Percentiles rank a stretch among this genome's conserved stretches.
Conservation (phyloP, 495 filamentous ascomycete species). For the Talaromyces liani region DNA sequence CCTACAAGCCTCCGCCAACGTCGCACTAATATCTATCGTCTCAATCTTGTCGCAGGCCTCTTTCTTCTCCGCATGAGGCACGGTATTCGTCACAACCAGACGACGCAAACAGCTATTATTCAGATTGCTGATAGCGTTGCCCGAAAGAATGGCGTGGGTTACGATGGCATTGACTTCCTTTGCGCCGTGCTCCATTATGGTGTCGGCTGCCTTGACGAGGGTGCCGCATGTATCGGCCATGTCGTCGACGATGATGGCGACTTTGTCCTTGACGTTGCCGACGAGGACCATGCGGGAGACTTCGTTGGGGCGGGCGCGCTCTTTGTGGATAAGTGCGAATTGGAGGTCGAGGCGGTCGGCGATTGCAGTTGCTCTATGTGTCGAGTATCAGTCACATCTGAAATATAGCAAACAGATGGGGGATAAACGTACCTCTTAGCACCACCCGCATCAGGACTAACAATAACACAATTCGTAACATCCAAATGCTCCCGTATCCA, state of each 20-base stretch:
- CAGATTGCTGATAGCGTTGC: conserved; percentile 82
- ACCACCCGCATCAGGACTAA: conserved; percentile 92
- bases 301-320: conserved; percentile 90
- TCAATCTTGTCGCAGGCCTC: conserved; percentile 68
- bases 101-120: conserved; percentile 71
- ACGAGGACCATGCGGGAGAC: conserved; percentile 90
- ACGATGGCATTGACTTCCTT: conserved; percentile 87
- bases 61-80: conserved; percentile 77
- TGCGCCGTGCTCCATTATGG: conserved; percentile 83
- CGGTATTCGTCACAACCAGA: conserved; percentile 95
- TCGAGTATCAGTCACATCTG: conserved; percentile 9
- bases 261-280: conserved; percentile 52
- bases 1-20: conserved; percentile 60
- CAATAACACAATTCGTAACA: conserved; percentile 82
- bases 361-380: conserved; percentile 75
- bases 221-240: conserved; percentile 93
- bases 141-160: conserved; percentile 90
- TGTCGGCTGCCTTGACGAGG: conserved; percentile 85
- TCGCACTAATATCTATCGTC: conserved; percentile 91
- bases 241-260: conserved; percentile 75
- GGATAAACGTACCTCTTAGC: conserved; percentile 71
- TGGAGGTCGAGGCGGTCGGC: conserved; percentile 89
- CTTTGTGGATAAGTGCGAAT: conserved; percentile 99
- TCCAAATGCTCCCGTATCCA: conserved; percentile 86
- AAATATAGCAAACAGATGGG: not conserved